A percentile compares a stretch with the other conserved stretches of the same genome.
Conservation (phyloP, 345 rosid genomes). For the Eucalyptus tenuipes region DNA sequence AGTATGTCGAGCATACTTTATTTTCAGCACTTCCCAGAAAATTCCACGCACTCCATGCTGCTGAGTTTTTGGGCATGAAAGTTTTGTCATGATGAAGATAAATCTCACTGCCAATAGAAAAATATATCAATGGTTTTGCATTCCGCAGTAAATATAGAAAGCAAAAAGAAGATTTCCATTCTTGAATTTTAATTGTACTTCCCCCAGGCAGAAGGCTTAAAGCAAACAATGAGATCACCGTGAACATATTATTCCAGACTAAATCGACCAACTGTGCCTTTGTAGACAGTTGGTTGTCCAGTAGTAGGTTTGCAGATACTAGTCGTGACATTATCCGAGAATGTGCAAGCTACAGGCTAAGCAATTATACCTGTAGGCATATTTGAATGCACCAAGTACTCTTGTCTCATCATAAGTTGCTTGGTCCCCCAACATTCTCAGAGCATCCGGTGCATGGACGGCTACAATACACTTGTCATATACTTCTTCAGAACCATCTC, state of each 20-base stretch:
- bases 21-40: conserved; percentile 57
- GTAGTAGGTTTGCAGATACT: neutral
- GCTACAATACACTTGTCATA: conserved; percentile 43
- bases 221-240: neutral
- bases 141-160: neutral
- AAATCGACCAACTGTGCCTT: neutral
- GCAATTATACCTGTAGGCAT: conserved; percentile 47
- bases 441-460: conserved; percentile 72
- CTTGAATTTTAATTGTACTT: neutral
- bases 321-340: neutral
- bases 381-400: conserved; percentile 80
- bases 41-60: conserved; percentile 93
- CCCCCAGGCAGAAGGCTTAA: neutral
- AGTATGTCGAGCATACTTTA: conserved; percentile 75
- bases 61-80: conserved; percentile 69
- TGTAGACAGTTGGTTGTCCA: neutral
- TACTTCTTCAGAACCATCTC: conserved; percentile 35
- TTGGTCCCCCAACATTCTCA: conserved; percentile 44
- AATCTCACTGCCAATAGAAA: conserved; percentile 44
- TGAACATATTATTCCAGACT: neutral
- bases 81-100: conserved; percentile 69
- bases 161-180: neutral
- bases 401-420: conserved; percentile 66
- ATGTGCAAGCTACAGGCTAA: neutral
- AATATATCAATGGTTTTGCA: neutral